Conservation (phyloP, 2,329 filamentous ascomycete genomes). For the Aspergillus fijiensis region DNA sequence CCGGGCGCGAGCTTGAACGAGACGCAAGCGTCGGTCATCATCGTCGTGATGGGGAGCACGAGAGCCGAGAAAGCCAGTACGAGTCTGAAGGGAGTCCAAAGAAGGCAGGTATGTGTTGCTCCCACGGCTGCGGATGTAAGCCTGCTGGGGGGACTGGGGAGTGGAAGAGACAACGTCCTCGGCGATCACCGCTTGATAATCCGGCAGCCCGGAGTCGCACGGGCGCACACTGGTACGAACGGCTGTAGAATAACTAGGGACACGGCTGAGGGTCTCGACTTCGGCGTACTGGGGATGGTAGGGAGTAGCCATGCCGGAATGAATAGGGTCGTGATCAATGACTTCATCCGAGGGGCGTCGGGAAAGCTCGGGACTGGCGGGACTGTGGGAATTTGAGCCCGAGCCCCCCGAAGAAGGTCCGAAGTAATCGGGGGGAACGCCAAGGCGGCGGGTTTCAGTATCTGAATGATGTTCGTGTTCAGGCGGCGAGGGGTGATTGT, state of each 20-base stretch:
- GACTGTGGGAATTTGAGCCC: slow-evolving; percentile 36
- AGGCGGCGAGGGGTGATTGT: slow-evolving; percentile 21
- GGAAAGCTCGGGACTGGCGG: slow-evolving; percentile 40
- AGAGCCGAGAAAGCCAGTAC: slow-evolving; percentile 26
- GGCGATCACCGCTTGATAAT: slow-evolving; percentile 61
- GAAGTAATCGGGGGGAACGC: slow-evolving; percentile 34
- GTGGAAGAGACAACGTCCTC: slow-evolving; percentile 27
- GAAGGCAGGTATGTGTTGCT: slow-evolving; percentile 32
- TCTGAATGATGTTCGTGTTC: slow-evolving; percentile 26
- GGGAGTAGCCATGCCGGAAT: slow-evolving; percentile 44
- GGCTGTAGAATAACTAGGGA: slow-evolving; percentile 75
- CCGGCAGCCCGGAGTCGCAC: slow-evolving; percentile 57
- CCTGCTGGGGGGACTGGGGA: slow-evolving; percentile 40
- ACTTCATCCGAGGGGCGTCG: slow-evolving; percentile 50
- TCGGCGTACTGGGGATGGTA: slow-evolving; percentile 52
- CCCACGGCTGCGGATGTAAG: slow-evolving; percentile 39
- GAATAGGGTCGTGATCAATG: slow-evolving; percentile 41
- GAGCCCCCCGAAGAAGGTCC: slow-evolving; percentile 21
- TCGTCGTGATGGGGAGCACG: slow-evolving; percentile 30
- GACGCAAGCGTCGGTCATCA: slow-evolving; percentile 42
- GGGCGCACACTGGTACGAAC: slow-evolving; percentile 63
- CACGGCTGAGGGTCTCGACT: slow-evolving; percentile 66
- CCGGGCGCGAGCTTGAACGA: slow-evolving; percentile 42
- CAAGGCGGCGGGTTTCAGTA: slow-evolving; percentile 23
- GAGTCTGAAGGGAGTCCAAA: slow-evolving; percentile 27